Percentiles rank a stretch among this genome's conserved stretches.
Conservation (phyloP, 306 rosid species). For the Corylus heterophylla region DNA sequence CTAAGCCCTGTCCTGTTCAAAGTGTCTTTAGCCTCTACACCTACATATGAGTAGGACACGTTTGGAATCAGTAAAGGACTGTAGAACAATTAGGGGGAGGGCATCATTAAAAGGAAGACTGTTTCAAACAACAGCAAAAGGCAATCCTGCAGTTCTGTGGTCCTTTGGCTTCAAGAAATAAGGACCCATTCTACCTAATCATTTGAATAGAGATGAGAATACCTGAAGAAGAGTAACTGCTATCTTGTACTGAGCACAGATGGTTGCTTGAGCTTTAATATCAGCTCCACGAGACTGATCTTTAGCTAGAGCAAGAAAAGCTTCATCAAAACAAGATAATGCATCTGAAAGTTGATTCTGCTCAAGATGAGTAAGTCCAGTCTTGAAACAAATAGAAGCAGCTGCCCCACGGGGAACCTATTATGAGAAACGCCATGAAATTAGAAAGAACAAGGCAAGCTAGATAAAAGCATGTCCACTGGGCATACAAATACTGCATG, state of each 20-base stretch:
- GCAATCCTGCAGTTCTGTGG: background rate
- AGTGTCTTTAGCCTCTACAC: background rate
- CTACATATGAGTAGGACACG: background rate
- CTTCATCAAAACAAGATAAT: slow-evolving; percentile 89
- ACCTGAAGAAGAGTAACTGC: slow-evolving; percentile 96
- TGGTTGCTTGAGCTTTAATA: slow-evolving; percentile 97
- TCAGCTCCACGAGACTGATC: slow-evolving; percentile 96
- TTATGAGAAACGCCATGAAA: slow-evolving; percentile 35
- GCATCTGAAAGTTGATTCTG: slow-evolving; percentile 96
- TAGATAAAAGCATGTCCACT: background rate
- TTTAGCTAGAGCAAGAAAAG: slow-evolving; percentile 92
- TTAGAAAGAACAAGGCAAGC: slow-evolving; percentile 17
- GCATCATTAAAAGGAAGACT: background rate
- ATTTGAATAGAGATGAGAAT: slow-evolving; percentile 27
- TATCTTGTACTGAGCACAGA: slow-evolving; percentile 96
- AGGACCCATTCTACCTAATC: slow-evolving; percentile 19
- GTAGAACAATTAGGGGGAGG: background rate
- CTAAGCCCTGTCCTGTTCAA: background rate
- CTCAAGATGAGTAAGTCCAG: slow-evolving; percentile 95
- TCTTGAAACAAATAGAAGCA: slow-evolving; percentile 90
- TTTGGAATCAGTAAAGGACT: background rate
- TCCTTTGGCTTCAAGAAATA: slow-evolving; percentile 24
- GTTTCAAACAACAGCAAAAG: background rate
- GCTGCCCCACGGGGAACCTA: slow-evolving; percentile 97
- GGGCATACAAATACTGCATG: background rate